Evolutionary conservation across 2,329 filamentous ascomycete genomes (phyloP).

Genomic region (Chaetomiaceae sp.): DNA sequence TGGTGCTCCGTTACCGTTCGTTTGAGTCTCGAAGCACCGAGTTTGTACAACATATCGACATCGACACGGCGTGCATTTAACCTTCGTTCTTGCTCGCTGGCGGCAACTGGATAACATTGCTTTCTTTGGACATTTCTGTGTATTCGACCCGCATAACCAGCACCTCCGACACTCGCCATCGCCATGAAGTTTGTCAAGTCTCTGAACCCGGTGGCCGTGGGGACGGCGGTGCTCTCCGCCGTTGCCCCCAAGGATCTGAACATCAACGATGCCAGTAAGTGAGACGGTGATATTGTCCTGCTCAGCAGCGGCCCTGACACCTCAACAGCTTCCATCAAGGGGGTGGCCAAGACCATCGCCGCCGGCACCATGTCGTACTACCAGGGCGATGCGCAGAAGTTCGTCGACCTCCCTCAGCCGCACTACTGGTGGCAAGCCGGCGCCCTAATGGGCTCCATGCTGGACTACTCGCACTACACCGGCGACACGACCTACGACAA

Average conservation of each 20-base stretch:
- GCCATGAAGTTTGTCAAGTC: conserved; percentile 28
- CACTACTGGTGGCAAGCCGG: conserved; percentile 66
- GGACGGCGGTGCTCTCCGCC: conserved; percentile 19
- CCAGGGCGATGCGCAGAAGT: conserved; percentile 48
- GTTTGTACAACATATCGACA: not conserved
- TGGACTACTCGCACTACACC: conserved; percentile 65
- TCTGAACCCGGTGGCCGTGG: conserved; percentile 17
- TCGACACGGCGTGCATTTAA: not conserved
- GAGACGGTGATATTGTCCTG: conserved; percentile 14
- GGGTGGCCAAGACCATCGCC: conserved; percentile 55
- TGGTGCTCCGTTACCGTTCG: not conserved
- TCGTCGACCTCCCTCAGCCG: conserved; percentile 58
- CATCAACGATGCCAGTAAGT: conserved; percentile 32
- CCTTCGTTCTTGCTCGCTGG: conserved; percentile 18
- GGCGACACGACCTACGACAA: conserved; percentile 57
- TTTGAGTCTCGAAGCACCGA: not conserved
- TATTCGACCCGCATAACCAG: conserved; percentile 2
- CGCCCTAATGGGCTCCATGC: conserved; percentile 59
- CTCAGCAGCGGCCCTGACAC: not conserved
- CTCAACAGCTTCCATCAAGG: conserved; percentile 53
- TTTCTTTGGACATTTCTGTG: not conserved
- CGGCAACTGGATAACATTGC: conserved; percentile 5
- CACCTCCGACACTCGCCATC: not conserved
- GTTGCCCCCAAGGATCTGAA: conserved; percentile 32
- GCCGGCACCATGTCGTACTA: conserved; percentile 59